Base-by-base conservation (phyloP, 2,329 filamentous ascomycete species). In the Penicillium sp. region DNA sequence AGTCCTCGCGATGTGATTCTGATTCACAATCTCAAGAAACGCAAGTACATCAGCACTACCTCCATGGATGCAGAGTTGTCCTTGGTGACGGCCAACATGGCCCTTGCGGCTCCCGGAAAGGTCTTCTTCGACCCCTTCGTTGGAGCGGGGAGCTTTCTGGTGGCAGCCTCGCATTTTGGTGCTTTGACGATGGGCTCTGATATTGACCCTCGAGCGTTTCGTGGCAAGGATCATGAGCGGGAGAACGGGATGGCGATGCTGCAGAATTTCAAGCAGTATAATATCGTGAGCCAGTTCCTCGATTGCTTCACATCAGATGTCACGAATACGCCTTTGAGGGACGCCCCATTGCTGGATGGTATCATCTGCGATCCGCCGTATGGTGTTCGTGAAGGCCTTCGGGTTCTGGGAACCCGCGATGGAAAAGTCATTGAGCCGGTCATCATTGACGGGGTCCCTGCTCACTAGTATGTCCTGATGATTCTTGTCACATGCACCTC, bases 351-450 rank as follows among this genome's bases (percentile, higher is more conserved):
- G 64, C 86, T 98, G 59, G 93, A 99, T 74, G 93, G 91, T 4
- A 96, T 99, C 59, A 82, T 98, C 6, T 98, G 93, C 69, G 95
- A 99, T 77, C 95, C 95, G 18, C 95, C 95, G 0, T 99, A 99
- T 71, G 95, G 95, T 2, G 92, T 99, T 6, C 84, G 95, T 50
- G 95, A 99, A 75, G 95, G 95, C 0, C 77, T 98, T 60, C 90
- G 90, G 69, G 94, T 99, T 2, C 81, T 99, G 0, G 95, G 95
- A 0, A 84, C 86, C 55, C 86, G 88, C 62, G 88, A 95, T 67
- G 78, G 79, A 6, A 77, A 69, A 41, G 71, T 73, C 10, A 81
- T 81, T 52, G 81, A 82, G 55, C 78, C 81, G 68, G 80, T 90
- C 1, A 80, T 91, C 33, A 85, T 89, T 58, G 85, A 91, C 69